Percentiles rank a stretch among this genome's conserved stretches.
Conservation (phyloP, 2,329 filamentous ascomycete genomes). For the Cercospora sp. region DNA sequence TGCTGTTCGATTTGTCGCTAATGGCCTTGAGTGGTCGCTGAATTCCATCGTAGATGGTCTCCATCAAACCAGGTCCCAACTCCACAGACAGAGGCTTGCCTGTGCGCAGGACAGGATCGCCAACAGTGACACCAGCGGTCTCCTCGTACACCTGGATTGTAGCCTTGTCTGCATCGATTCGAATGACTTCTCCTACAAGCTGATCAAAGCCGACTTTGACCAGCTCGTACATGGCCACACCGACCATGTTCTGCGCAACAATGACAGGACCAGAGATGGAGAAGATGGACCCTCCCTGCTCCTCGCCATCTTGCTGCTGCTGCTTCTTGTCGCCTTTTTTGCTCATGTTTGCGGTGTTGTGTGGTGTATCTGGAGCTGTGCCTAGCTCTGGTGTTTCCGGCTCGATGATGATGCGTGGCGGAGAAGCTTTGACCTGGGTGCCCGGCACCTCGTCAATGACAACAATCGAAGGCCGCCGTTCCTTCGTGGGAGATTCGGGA, state of each 20-base stretch:
- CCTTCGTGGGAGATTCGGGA: slow-evolving; percentile 23
- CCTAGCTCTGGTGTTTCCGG: slow-evolving; percentile 23
- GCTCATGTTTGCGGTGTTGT: slow-evolving; percentile 39
- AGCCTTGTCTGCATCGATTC: slow-evolving; percentile 91
- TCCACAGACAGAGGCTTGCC: slow-evolving; percentile 97
- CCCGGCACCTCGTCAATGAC: slow-evolving; percentile 12
- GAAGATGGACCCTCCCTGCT: slow-evolving; percentile 66
- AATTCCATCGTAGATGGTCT: slow-evolving; percentile 99
- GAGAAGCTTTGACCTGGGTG: slow-evolving; percentile 20
- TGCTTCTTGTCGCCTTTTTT: slow-evolving; percentile 36
- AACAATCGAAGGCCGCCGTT: slow-evolving; percentile 11
- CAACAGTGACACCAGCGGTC: slow-evolving; percentile 93
- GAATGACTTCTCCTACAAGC: slow-evolving; percentile 95
- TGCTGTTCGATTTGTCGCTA: slow-evolving; percentile 73
- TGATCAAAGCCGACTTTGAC: slow-evolving; percentile 90
- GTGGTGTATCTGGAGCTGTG: slow-evolving; percentile 17
- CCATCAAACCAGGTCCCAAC: slow-evolving; percentile 92
- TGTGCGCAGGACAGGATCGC: slow-evolving; percentile 86
- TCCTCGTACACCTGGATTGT: slow-evolving; percentile 99
- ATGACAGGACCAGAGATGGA: slow-evolving; percentile 85
- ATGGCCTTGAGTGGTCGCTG: slow-evolving; percentile 91
- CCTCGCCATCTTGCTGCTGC: slow-evolving; percentile 52
- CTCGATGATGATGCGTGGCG: slow-evolving; percentile 12
- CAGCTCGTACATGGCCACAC: slow-evolving; percentile 99
- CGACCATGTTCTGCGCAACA: slow-evolving; percentile 96